Percentiles rank a stretch among this genome's conserved stretches.
Conservation (phyloP, 2,329 filamentous ascomycete species). For the Colletotrichum chlorophyti region DNA sequence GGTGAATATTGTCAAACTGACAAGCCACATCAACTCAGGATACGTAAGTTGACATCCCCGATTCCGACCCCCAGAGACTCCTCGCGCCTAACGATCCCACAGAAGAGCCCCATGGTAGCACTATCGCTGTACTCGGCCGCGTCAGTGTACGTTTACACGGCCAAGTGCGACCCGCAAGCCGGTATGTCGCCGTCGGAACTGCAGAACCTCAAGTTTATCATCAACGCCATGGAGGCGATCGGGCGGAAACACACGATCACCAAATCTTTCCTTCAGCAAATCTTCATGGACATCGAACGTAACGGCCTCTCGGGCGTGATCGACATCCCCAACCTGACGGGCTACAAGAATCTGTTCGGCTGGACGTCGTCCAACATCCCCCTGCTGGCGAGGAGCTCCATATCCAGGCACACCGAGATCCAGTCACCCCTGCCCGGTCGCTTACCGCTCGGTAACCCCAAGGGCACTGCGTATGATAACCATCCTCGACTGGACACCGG, state of each 20-base stretch:
- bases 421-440: conserved; percentile 52
- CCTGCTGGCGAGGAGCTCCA: conserved; percentile 51
- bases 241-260: conserved; percentile 78
- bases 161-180: conserved; percentile 70
- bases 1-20: conserved; percentile 80
- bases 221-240: conserved; percentile 80
- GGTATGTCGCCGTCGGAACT: conserved; percentile 55
- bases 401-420: conserved; percentile 48
- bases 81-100: too few relatives aligned
- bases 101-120: conserved; percentile 81
- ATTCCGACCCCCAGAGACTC: background rate
- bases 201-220: conserved; percentile 73
- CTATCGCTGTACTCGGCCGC: conserved; percentile 87
- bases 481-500: background rate
- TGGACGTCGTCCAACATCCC: conserved; percentile 49
- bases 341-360: conserved; percentile 39
- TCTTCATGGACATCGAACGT: conserved; percentile 79
- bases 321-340: conserved; percentile 42
- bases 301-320: conserved; percentile 48
- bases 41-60: conserved; percentile 58
- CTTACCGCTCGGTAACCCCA: conserved; percentile 44
- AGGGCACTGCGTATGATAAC: conserved; percentile 16
- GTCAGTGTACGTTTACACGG: conserved; percentile 82
- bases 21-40: conserved; percentile 72
- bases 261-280: conserved; percentile 83